Conservation (phyloP, 345 rosid species). For the Populus tremula region DNA sequence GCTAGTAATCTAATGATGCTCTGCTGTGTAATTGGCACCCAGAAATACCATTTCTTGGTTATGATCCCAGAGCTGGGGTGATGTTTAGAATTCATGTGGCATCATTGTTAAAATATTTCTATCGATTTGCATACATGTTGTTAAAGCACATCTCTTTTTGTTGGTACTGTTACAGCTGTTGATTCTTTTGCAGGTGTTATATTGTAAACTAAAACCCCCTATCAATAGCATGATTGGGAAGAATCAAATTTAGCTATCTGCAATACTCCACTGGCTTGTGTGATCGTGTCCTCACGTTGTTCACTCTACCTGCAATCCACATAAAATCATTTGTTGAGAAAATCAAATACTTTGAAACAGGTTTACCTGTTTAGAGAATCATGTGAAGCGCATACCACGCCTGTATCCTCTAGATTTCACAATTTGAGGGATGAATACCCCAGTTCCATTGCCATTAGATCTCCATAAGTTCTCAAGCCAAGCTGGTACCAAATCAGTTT, state of each 20-base stretch:
- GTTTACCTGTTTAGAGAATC: neutral
- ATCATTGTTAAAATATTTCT: neutral
- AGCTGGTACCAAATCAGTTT: constrained; percentile 13
- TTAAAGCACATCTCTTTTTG: neutral
- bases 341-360: neutral
- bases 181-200: neutral
- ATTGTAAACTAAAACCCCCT: neutral
- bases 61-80: neutral
- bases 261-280: neutral
- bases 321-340: neutral
- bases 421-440: constrained; percentile 52
- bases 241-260: neutral
- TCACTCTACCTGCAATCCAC: constrained; percentile 24
- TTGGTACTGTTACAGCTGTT: too few relatives aligned
- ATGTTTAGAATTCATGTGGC: neutral
- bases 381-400: constrained; percentile 16
- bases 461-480: constrained; percentile 33
- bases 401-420: constrained; percentile 11
- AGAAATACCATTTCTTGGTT: constrained; percentile 1
- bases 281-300: constrained; percentile 15
- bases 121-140: neutral
- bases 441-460: constrained; percentile 38
- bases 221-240: neutral
- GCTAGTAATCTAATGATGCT: neutral
- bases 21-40: neutral